These are phyloP conservation scores for Myxozyma lipomycoides DNA, from an alignment of 805 yeast genomes.

Conservation along the genomic window DNA sequence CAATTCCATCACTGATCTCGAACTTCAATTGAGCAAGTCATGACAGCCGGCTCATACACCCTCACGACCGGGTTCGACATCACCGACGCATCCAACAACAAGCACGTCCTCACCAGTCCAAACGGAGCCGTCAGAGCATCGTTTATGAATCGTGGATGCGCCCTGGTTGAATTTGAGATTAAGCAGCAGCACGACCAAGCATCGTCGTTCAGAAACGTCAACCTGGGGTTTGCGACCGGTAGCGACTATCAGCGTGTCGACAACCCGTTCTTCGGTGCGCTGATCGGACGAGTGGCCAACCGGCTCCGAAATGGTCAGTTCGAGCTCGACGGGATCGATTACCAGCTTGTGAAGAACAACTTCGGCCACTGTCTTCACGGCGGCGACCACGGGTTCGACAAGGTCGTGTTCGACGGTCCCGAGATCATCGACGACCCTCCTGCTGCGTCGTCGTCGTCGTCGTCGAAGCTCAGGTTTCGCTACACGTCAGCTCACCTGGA, in stretches of 20 bases:
- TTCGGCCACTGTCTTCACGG: conserved; percentile 50
- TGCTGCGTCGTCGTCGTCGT: conserved; percentile 35
- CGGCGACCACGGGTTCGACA: conserved; percentile 52
- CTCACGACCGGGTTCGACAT: conserved; percentile 23
- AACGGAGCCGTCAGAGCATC: conserved; percentile 16
- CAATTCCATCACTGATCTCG: neutral
- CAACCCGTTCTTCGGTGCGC: conserved; percentile 58
- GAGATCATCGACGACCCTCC: conserved; percentile 37
- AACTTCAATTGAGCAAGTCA: neutral
- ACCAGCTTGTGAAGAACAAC: conserved; percentile 45
- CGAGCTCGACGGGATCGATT: conserved; percentile 41
- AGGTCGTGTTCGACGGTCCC: conserved; percentile 52
- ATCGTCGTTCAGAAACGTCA: conserved; percentile 12
- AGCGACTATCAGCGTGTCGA: conserved; percentile 32
- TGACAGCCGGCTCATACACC: neutral
- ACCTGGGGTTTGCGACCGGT: conserved; percentile 8
- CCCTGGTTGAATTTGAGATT: conserved; percentile 14
- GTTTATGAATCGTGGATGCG: conserved; percentile 22
- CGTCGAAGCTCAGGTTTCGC: conserved; percentile 39
- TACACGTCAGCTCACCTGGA: conserved; percentile 46
- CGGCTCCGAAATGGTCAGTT: conserved; percentile 49
- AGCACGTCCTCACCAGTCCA: conserved; percentile 15
- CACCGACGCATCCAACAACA: conserved; percentile 11
- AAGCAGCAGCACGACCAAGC: conserved; percentile 2
- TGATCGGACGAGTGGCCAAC: conserved; percentile 64